phyloP scores from a whole-genome alignment of 1,284 basidiomycete species.

The Boletus semigastroideus region DNA sequence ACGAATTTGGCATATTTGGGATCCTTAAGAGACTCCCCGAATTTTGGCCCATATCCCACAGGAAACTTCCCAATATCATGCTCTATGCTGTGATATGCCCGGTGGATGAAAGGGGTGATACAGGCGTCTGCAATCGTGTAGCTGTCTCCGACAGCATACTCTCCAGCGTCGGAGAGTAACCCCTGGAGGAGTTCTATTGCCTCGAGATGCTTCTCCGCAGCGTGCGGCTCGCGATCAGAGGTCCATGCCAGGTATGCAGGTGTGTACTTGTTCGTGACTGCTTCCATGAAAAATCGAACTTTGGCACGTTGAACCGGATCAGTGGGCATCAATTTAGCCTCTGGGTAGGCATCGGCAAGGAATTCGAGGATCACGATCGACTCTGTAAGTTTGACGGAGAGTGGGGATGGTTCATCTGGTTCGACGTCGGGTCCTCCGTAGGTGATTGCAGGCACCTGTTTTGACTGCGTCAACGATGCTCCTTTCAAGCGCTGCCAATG shows the following conservation, averaged over 20 bases:
- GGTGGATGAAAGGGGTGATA: constrained; percentile 48
- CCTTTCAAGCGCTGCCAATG: constrained; percentile 34
- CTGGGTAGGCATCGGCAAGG: constrained; percentile 53
- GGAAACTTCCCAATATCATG: constrained; percentile 48
- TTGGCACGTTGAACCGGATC: constrained; percentile 47
- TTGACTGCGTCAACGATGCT: no score
- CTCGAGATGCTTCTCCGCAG: constrained; percentile 19
- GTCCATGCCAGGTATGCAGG: constrained; percentile 27
- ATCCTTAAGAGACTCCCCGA: constrained; percentile 38
- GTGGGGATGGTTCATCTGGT: constrained; percentile 53
- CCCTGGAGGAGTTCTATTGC: constrained; percentile 33
- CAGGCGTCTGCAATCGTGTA: constrained; percentile 56
- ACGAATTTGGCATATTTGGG: constrained; percentile 43
- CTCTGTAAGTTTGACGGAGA: constrained; percentile 59
- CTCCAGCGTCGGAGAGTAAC: constrained; percentile 28
- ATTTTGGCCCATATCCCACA: constrained; percentile 42
- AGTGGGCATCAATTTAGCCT: constrained; percentile 46
- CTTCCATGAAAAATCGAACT: constrained; percentile 52
- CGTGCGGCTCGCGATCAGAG: constrained; percentile 34
- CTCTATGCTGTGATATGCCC: constrained; percentile 40
- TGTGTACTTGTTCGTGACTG: constrained; percentile 23
- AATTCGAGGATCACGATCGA: constrained; percentile 64
- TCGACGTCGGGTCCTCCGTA: constrained; percentile 54
- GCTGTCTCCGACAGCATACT: constrained; percentile 35
- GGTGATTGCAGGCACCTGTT: constrained; percentile 32